Conservation (phyloP, 23 red algal genomes). For the Pyropia haitanensis region DNA sequence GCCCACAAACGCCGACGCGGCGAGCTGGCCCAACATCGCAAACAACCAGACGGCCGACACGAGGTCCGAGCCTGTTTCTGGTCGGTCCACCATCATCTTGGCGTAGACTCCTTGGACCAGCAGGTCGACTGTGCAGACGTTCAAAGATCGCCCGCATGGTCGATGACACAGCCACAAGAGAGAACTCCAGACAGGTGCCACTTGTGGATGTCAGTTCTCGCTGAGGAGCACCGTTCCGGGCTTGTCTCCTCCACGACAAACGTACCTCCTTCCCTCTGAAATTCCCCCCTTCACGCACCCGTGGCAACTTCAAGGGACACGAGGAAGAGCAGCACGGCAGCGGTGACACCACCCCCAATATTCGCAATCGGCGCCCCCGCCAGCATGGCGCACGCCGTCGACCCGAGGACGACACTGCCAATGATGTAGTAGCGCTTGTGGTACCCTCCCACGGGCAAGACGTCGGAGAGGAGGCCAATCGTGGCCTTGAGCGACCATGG, state of each 20-base stretch:
- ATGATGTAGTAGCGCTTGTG: constrained; percentile 59
- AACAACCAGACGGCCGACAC: constrained; percentile 54
- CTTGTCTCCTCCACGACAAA: no score
- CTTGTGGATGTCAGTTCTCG: no score
- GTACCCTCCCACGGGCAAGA: constrained; percentile 31
- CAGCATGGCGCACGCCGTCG: constrained; percentile 16
- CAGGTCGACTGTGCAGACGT: constrained; percentile 18
- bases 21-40: constrained; percentile 34
- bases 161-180: no score
- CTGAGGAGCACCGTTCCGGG: no score
- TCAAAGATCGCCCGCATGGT: no score
- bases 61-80: constrained; percentile 49
- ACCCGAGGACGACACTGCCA: constrained; percentile 18
- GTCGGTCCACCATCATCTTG: constrained; percentile 36
- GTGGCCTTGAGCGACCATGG: constrained; percentile 63
- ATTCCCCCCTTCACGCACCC: no score
- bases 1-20: constrained; percentile 31
- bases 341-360: constrained; percentile 13
- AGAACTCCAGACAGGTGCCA: no score
- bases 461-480: constrained; percentile 51
- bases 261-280: no score
- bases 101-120: constrained; percentile 54
- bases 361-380: constrained; percentile 15
- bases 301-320: constrained; percentile 41
- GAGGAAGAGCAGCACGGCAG: constrained; percentile 39